Conservation (phyloP, 176 grass and related monocot species). For the Hordeum marinum region DNA sequence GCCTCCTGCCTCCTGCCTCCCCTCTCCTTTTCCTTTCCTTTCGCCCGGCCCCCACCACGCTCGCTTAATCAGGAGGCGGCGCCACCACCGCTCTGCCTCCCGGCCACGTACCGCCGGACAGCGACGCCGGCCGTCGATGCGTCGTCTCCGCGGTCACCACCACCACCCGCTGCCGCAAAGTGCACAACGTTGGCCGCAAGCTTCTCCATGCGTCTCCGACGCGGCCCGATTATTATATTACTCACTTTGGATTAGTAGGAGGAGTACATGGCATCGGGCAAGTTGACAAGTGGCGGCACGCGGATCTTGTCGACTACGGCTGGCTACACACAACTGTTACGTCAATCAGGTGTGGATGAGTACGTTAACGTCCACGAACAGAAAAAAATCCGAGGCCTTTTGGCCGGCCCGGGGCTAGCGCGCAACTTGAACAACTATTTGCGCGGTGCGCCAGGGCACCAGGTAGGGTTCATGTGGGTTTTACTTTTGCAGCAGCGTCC, state of each 20-base stretch:
- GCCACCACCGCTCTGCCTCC: neutral
- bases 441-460: neutral
- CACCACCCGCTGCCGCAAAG: neutral
- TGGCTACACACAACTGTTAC: neutral
- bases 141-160: neutral
- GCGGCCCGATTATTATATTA: neutral
- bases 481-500: too few species aligned
- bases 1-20: neutral
- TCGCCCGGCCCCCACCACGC: neutral
- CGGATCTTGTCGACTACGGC: neutral
- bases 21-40: too few species aligned
- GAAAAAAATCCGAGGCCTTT: neutral
- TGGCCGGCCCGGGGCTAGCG: neutral
- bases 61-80: neutral
- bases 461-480: neutral
- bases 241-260: neutral
- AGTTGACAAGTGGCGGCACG: neutral
- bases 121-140: neutral
- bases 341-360: constrained; percentile 1
- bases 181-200: neutral
- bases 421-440: neutral
- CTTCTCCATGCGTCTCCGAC: too few species aligned
- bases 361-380: neutral
- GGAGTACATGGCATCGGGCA: neutral
- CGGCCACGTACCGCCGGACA: neutral